A percentile compares a stretch with the other conserved stretches of the same genome.
Conservation (phyloP, 2,329 filamentous ascomycete species). For the Pseudocercospora cruenta region DNA sequence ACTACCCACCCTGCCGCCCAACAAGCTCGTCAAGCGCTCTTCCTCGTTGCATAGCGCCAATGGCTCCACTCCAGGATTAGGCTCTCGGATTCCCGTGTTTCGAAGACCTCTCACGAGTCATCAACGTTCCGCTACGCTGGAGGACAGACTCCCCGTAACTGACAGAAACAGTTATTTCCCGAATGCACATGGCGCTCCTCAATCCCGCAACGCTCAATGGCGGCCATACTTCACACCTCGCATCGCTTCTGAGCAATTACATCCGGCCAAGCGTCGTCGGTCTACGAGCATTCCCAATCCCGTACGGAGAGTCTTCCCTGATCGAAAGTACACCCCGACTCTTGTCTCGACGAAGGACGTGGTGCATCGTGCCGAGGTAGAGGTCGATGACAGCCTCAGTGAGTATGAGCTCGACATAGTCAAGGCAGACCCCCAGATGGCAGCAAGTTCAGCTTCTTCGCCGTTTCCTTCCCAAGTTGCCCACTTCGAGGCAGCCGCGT, state of each 20-base stretch:
- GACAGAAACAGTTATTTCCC: slow-evolving; percentile 22
- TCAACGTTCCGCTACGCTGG: slow-evolving; percentile 72
- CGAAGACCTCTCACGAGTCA: slow-evolving; percentile 78
- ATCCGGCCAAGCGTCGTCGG: slow-evolving; percentile 28
- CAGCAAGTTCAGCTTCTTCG: slow-evolving; percentile 33
- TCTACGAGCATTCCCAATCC: slow-evolving; percentile 44
- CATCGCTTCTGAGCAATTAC: slow-evolving; percentile 27
- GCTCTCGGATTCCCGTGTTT: slow-evolving; percentile 66
- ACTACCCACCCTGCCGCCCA: slow-evolving; percentile 57
- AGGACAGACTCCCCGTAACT: slow-evolving; percentile 40
- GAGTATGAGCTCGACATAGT: slow-evolving; percentile 23
- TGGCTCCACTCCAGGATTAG: slow-evolving; percentile 53
- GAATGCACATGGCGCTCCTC: slow-evolving; percentile 16
- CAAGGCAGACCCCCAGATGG: slow-evolving; percentile 15
- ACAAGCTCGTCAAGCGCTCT: slow-evolving; percentile 77
- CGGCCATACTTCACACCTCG: slow-evolving; percentile 41
- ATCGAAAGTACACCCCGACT: slow-evolving; percentile 40
- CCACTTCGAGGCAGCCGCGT: slow-evolving; percentile 34
- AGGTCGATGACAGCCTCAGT: slow-evolving; percentile 33
- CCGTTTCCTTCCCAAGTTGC: slow-evolving; percentile 29
- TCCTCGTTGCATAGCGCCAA: slow-evolving; percentile 58
- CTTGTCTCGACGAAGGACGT: slow-evolving; percentile 37
- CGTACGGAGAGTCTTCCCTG: slow-evolving; percentile 41
- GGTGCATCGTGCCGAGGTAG: slow-evolving; percentile 28
- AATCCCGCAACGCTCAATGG: slow-evolving; percentile 35